Conservation (phyloP, 257 asterid species). For the Salvia miltiorrhiza region DNA sequence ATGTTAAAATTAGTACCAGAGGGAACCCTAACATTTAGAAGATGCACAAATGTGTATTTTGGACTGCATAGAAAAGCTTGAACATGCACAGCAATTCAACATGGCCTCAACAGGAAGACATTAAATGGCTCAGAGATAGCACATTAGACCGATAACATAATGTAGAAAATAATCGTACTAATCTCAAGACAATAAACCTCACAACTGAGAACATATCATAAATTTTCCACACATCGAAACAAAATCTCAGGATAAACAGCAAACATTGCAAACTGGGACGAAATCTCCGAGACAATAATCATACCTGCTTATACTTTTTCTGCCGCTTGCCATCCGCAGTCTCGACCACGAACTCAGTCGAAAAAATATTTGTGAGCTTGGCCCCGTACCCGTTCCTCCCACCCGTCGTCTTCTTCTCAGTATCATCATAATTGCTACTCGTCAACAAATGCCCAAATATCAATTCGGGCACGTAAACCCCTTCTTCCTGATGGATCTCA, state of each 20-base stretch:
- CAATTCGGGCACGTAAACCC: constrained; percentile 95
- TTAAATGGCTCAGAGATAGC: neutral
- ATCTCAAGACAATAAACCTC: too few species aligned
- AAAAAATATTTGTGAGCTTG: constrained; percentile 86
- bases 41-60: neutral
- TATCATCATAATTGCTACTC: constrained; percentile 90
- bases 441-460: constrained; percentile 97
- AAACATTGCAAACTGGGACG: neutral
- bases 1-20: neutral
- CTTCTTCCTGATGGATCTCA: constrained; percentile 94
- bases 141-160: neutral
- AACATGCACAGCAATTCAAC: neutral
- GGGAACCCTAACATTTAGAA: neutral
- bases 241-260: neutral
- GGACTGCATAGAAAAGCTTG: neutral
- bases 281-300: neutral
- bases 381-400: constrained; percentile 99
- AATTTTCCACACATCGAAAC: neutral
- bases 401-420: constrained; percentile 90
- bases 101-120: neutral
- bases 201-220: neutral
- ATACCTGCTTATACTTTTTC: constrained; percentile 91
- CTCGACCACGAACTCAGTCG: constrained; percentile 82
- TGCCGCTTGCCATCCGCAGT: constrained; percentile 89
- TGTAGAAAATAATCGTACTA: too few species aligned